phyloP scores from a whole-genome alignment of 148 eudicot species.

The Bassia scoparia region DNA sequence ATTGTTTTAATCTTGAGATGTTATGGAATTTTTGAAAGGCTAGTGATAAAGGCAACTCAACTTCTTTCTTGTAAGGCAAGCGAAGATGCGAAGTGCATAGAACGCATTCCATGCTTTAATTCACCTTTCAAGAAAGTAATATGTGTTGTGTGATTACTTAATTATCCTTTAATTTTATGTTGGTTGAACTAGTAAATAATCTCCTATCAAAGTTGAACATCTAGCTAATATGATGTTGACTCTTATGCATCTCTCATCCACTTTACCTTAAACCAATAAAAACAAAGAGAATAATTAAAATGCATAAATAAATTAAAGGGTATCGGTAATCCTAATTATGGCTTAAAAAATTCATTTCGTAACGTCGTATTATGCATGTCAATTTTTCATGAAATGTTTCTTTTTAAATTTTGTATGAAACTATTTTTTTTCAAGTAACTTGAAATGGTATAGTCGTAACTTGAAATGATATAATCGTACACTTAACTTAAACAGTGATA shows the following conservation, averaged over 20 bases:
- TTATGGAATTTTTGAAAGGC: slow-evolving; percentile 5
- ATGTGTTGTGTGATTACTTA: not conserved
- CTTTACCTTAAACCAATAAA: not conserved
- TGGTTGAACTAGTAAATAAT: not conserved
- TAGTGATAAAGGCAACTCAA: slow-evolving; percentile 13
- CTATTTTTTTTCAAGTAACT: no score
- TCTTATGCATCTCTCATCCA: not conserved
- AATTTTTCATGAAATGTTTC: no score
- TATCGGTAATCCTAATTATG: no score
- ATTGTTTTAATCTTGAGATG: not conserved
- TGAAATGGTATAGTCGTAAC: no score
- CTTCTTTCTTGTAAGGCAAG: slow-evolving; percentile 25
- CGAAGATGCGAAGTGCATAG: slow-evolving; percentile 30
- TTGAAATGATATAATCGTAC: no score
- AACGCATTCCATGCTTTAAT: slow-evolving; percentile 31
- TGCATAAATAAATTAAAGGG: no score
- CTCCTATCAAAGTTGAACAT: not conserved
- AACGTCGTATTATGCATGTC: no score
- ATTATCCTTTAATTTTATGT: not conserved
- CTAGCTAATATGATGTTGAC: not conserved
- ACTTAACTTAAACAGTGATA: no score
- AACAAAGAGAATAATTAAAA: not conserved
- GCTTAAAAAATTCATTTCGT: no score
- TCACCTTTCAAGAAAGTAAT: slow-evolving; percentile 30
- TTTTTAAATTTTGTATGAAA: no score